phyloP scores from a whole-genome alignment of 495 filamentous ascomycete genomes.

The Hypoxylon lienhwacheense region DNA sequence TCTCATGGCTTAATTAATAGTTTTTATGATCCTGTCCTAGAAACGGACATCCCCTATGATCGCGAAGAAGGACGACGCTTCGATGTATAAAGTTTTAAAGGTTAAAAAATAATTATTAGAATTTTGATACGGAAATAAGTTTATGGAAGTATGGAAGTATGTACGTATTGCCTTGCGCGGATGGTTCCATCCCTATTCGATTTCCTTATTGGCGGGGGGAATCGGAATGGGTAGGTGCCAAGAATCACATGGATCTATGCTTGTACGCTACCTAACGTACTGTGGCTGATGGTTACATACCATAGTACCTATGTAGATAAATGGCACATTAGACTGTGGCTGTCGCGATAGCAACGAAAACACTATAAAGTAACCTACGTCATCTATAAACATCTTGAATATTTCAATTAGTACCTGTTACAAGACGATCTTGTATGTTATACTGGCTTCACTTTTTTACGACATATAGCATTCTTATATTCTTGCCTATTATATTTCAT shows the following conservation, averaged over 20 bases:
- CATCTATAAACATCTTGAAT: too few species aligned
- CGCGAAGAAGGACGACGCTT: not conserved
- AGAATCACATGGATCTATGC: not conserved
- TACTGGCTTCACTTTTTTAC: too few species aligned
- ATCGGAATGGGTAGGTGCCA: not conserved
- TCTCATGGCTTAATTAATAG: conserved; percentile 15
- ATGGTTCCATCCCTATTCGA: conserved; percentile 9
- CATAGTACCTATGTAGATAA: too few species aligned
- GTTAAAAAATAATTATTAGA: conserved; percentile 4
- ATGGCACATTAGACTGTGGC: not conserved
- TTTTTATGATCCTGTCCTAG: conserved; percentile 12
- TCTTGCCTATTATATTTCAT: too few species aligned
- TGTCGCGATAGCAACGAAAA: too few species aligned
- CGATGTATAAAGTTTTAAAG: conserved; percentile 1
- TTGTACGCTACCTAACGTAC: too few species aligned
- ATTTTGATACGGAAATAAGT: conserved; percentile 12
- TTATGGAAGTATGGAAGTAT: too few species aligned
- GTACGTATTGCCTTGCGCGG: not conserved
- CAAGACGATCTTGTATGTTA: too few species aligned
- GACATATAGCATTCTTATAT: too few species aligned
- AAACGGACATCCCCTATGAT: conserved; percentile 25
- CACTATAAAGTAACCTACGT: too few species aligned
- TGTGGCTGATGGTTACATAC: too few species aligned
- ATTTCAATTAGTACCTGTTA: too few species aligned
- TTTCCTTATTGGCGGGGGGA: conserved; percentile 21